Conservation (phyloP, 2,329 filamentous ascomycete genomes). For the Dothistroma pini region DNA sequence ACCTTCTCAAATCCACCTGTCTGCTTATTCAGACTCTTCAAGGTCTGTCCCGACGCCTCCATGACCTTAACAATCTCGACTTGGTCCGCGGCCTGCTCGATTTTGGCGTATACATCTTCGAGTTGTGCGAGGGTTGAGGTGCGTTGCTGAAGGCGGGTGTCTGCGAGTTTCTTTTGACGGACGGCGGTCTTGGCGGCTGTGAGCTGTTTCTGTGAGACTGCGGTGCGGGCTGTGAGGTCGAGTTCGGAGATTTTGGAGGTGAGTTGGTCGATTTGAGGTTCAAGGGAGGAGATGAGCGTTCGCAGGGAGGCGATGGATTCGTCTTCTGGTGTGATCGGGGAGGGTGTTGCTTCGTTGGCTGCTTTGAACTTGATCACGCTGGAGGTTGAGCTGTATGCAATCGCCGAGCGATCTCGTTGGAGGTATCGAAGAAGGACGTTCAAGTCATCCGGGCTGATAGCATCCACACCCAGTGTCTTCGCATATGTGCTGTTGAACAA, state of each 20-base stretch:
- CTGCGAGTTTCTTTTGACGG: conserved; percentile 76
- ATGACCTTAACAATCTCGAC: conserved; percentile 80
- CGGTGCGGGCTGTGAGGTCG: conserved; percentile 60
- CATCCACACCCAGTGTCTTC: conserved; percentile 22
- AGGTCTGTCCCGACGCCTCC: conserved; percentile 69
- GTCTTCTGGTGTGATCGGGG: conserved; percentile 71
- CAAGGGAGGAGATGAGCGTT: conserved; percentile 65
- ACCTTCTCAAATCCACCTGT: conserved; percentile 74
- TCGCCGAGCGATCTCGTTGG: conserved; percentile 49
- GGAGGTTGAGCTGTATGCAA: conserved; percentile 28
- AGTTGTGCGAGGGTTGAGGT: conserved; percentile 73
- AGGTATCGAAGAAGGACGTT: conserved; percentile 45
- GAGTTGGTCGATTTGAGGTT: conserved; percentile 63
- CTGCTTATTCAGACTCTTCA: conserved; percentile 69
- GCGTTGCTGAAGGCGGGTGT: conserved; percentile 67
- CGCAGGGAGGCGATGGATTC: conserved; percentile 75
- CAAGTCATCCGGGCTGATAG: conserved; percentile 43
- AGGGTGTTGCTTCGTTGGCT: conserved; percentile 42
- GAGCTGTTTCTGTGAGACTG: conserved; percentile 69
- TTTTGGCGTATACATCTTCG: conserved; percentile 75
- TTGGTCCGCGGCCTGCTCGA: conserved; percentile 82
- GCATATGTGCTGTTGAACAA: conserved; percentile 31
- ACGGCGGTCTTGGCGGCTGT: conserved; percentile 73
- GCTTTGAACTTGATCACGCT: conserved; percentile 71
- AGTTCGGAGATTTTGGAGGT: conserved; percentile 50